Evolutionary conservation across 1,284 basidiomycete species (phyloP), one percentile per base, ranked within the genome.

Genomic region (Schizophyllum commune): DNA sequence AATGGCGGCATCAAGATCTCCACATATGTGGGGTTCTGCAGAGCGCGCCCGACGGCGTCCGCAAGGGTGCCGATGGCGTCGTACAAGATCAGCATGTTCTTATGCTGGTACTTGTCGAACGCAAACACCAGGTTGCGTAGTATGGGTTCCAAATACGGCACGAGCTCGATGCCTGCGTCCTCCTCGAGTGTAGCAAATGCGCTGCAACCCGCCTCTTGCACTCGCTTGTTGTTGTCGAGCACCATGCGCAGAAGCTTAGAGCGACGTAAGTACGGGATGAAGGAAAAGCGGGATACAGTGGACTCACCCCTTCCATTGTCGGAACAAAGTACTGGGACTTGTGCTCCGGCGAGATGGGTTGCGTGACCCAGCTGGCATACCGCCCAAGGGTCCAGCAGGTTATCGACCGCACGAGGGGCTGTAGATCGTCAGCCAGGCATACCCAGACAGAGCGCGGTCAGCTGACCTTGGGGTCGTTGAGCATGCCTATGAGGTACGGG

Each of bases 351-450:
- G 83, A 90, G 65, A 83, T 81, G 27, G 89, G 85, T 66, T 92
- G 89, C 8, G 91, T 91, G 66, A 91, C 94, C 97, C 97, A 99
- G 70, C 89, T 92, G 47, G 96, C 94, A 75, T 99, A 99, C 57
- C 97, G 88, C n/a, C 96, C 96, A 15, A 99, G 82, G 0, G 96
- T 98, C 97, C 97, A 99, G 74, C 97, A 99, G 17, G 96, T 95
- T 73, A 99, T 99, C 13, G 96, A 98, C 59, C 97, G 90, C 6
- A 99, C 94, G 33, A 99, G 85, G 34, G 97, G 96, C 91, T 95
- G 69, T 7, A 61, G n/a, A 60, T 51, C 39, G 39, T 32, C 19
- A 22, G 51, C 57, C 34, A 33, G 9, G 51, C 32, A 62, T 39
- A 57, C 55, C n/a, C 52, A 52, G 27, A 32, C 54, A 54, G 51